Evolutionary conservation across 257 asterid genomes (phyloP), one percentile per base, ranked within the genome.

Genomic region (Jaltomata sinuosa): DNA sequence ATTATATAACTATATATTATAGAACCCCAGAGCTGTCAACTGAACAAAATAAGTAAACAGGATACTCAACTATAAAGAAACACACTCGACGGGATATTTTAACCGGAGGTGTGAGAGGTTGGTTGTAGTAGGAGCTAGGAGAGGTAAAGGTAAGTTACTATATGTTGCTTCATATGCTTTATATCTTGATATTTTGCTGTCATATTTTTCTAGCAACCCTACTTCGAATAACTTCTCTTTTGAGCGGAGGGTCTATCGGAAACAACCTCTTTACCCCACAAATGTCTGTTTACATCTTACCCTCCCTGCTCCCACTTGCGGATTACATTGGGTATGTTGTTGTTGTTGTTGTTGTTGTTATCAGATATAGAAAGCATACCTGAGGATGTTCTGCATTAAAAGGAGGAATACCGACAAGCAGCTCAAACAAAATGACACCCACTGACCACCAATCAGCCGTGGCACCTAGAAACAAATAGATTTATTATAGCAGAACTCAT

Each of bases 381-480:
- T 93, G 98, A 74, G 98, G 99, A 85, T 89, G 84, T 79, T 93
- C 97, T 32, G 99, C 99, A 84, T 94, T 95, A 84, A 95, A 95
- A 86, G 99, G 97, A 18, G 99, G 99, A 89, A 95, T 42, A 59
- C 99, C 98, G 0, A 95, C 98, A 83, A 95, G 87, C 85, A 95
- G 91, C 89, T 95, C 99, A 64, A 89, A 95, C 80, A 95, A 94
- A 89, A 95, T 92, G 72, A 95, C 94, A 64, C 99, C 99, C 79
- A 92, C 97, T 65, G 99, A 95, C 99, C 99, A 95, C 99, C 99
- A 95, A 89, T 95, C 99, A 54, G 98, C 98, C 83, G 98, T 94
- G 85, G 91, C 92, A 55, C 97, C 98, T 94, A 83, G 38, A 88
- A 74, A 82, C 80, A 71, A 83, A 69, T 49, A 77, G 62, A 77